Evolutionary conservation across 108 stramenopile genomes (phyloP).

Genomic region (Phaeodactylum tricornutum): DNA sequence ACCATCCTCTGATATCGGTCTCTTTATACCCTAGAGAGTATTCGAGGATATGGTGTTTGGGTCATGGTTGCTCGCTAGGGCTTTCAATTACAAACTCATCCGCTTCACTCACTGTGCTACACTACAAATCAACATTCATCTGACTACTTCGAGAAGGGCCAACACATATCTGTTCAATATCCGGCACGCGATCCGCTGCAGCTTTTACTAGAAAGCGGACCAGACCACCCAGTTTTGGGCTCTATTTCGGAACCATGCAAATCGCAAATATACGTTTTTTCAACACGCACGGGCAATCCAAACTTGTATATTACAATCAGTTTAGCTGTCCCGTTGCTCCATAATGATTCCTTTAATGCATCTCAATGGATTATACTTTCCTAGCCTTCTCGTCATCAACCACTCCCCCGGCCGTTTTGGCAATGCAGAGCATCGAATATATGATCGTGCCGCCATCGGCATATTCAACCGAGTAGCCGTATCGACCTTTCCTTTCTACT

Average conservation of each 20-base stretch:
- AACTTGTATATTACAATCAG: not conserved
- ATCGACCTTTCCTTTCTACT: constrained; percentile 62
- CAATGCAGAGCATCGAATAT: constrained; percentile 61
- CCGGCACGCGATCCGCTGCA: no score
- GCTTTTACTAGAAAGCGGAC: no score
- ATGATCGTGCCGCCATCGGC: constrained; percentile 75
- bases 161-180: no score
- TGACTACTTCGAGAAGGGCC: no score
- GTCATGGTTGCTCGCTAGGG: no score
- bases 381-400: not conserved
- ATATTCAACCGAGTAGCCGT: constrained; percentile 81
- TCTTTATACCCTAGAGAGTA: no score
- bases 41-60: no score
- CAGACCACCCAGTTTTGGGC: not conserved
- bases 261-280: not conserved
- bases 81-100: no score
- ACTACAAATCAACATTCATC: no score
- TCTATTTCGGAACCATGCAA: not conserved
- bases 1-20: no score
- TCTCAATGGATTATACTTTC: not conserved
- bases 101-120: no score
- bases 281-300: not conserved
- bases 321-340: not conserved
- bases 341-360: not conserved
- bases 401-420: constrained; percentile 52